Percentiles rank a stretch among this genome's conserved stretches.
Conservation (phyloP, 768 basidiomycete genomes). For the Exsudoporus frostii region DNA sequence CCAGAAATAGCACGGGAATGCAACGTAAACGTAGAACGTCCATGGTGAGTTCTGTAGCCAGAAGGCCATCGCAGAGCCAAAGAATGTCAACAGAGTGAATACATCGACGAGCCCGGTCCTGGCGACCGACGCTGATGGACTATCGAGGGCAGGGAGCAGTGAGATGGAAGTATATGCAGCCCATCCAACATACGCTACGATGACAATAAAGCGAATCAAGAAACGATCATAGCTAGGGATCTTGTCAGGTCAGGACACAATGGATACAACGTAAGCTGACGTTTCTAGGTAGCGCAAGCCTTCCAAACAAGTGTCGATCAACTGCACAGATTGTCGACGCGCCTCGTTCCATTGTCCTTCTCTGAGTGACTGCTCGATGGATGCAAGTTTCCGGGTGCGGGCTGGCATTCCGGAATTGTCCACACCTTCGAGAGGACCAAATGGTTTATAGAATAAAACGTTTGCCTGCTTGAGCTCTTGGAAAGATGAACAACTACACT, state of each 20-base stretch:
- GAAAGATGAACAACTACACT: conserved; percentile 1
- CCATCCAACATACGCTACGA: conserved; percentile 75
- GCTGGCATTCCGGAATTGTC: conserved; percentile 26
- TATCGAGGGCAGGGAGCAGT: conserved; percentile 45
- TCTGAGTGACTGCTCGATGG: conserved; percentile 47
- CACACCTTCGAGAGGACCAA: conserved; percentile 41
- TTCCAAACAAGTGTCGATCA: conserved; percentile 52
- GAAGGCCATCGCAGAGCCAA: conserved; percentile 49
- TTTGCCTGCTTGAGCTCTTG: conserved; percentile 60
- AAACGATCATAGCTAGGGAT: conserved; percentile 62
- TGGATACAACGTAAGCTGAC: conserved; percentile 15
- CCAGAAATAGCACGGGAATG: conserved; percentile 81
- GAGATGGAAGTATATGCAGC: conserved; percentile 61
- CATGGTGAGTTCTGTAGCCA: conserved; percentile 61
- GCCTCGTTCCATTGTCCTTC: conserved; percentile 46
- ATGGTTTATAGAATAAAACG: conserved; percentile 64
- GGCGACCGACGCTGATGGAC: background rate
- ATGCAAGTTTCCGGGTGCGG: conserved; percentile 35
- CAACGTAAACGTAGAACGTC: conserved; percentile 72
- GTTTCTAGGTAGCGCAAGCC: conserved; percentile 81
- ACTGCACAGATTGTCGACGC: conserved; percentile 43
- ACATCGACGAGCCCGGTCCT: conserved; percentile 12
- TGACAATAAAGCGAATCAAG: conserved; percentile 67
- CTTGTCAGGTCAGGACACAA: conserved; percentile 6
- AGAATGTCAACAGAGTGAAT: conserved; percentile 29